These are phyloP conservation scores for Phlebopus sp. DNA, from an alignment of 1,284 basidiomycete genomes.

Conservation along the genomic window DNA sequence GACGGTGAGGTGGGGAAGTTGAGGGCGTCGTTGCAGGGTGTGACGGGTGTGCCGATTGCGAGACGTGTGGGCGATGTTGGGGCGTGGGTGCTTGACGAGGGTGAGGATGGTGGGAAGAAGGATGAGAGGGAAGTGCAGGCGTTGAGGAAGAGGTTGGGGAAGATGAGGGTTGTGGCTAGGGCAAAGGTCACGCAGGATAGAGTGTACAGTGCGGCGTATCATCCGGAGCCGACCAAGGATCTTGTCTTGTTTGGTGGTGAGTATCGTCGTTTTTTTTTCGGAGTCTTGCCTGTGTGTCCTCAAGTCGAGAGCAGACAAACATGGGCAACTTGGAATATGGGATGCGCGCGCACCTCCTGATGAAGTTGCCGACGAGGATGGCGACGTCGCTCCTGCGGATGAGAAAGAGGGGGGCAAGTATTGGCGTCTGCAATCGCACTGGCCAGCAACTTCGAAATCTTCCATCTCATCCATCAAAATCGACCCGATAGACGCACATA, in stretches of 20 bases:
- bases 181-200: constrained; percentile 75
- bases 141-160: constrained; percentile 50
- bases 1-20: constrained; percentile 46
- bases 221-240: constrained; percentile 78
- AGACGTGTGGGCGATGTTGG: constrained; percentile 45
- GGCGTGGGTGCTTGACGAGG: constrained; percentile 46
- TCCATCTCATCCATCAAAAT: constrained; percentile 75
- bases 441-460: constrained; percentile 75
- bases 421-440: constrained; percentile 77
- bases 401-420: constrained; percentile 64
- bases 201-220: constrained; percentile 72
- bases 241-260: constrained; percentile 75
- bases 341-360: constrained; percentile 67
- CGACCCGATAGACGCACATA: constrained; percentile 69
- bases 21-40: constrained; percentile 39
- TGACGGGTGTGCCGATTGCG: constrained; percentile 36
- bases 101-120: constrained; percentile 31
- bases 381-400: constrained; percentile 38
- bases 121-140: constrained; percentile 48
- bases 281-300: constrained; percentile 2
- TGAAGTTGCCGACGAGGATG: constrained; percentile 63
- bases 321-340: constrained; percentile 79
- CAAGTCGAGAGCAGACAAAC: constrained; percentile 54
- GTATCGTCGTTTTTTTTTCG: not conserved
- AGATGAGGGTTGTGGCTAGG: constrained; percentile 60